These are phyloP conservation scores for Pichia cactophila DNA, from an alignment of 1,139 yeast genomes.

Conservation along the genomic window DNA sequence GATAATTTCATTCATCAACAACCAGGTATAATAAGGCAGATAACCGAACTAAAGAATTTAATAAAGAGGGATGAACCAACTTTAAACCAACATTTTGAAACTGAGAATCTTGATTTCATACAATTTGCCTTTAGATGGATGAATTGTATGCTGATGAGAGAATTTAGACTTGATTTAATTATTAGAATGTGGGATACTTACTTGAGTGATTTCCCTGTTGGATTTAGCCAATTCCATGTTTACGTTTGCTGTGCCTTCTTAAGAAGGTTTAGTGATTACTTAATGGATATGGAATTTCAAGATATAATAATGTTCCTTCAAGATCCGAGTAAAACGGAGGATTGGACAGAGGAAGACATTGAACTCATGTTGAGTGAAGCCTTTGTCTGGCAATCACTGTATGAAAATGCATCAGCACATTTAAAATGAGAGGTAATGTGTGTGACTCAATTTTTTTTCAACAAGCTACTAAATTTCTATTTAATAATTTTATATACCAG, in stretches of 20 bases:
- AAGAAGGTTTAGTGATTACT: conserved; percentile 72
- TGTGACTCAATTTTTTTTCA: not conserved
- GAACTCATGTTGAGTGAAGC: conserved; percentile 93
- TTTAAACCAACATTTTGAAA: conserved; percentile 64
- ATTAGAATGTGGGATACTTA: conserved; percentile 98
- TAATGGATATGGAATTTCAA: conserved; percentile 87
- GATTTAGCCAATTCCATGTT: conserved; percentile 88
- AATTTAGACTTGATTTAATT: conserved; percentile 66
- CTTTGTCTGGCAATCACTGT: conserved; percentile 89
- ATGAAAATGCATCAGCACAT: conserved; percentile 83
- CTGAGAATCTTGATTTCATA: conserved; percentile 81
- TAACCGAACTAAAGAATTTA: conserved; percentile 66
- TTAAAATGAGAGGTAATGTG: conserved; percentile 33
- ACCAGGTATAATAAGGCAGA: conserved; percentile 93
- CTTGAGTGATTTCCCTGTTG: conserved; percentile 78
- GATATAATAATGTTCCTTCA: conserved; percentile 87
- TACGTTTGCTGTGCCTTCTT: conserved; percentile 98
- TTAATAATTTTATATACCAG: conserved; percentile 20
- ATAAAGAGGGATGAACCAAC: conserved; percentile 74
- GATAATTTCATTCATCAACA: conserved; percentile 97
- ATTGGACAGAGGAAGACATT: conserved; percentile 85
- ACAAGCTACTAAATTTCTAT: not conserved
- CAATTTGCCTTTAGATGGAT: conserved; percentile 98
- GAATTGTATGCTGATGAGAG: conserved; percentile 96
- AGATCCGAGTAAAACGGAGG: conserved; percentile 67